Percentiles rank a stretch among this genome's conserved stretches.
Evolutionary conservation across 192 early-diverging fungal species (phyloP).

Genomic region (Linnemannia hyalina): DNA sequence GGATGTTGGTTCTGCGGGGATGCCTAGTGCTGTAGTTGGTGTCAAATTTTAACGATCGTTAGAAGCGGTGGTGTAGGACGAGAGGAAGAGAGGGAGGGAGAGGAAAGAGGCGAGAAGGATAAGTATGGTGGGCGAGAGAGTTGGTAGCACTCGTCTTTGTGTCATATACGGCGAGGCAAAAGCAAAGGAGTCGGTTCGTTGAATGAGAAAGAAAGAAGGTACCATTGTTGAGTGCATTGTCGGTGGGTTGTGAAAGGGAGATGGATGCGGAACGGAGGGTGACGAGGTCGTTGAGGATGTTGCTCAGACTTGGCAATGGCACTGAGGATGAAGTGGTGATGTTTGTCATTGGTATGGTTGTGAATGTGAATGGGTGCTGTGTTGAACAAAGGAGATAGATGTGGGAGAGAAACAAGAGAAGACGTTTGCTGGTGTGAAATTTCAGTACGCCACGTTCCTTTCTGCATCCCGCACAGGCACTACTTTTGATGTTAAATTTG

Average conservation of each 20-base stretch:
- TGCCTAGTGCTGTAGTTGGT: neutral
- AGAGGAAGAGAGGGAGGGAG: neutral
- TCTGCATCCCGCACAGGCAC: neutral
- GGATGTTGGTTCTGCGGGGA: neutral
- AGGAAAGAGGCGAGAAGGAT: neutral
- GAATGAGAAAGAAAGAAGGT: neutral
- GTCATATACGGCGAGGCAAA: neutral
- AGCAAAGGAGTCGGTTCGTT: neutral
- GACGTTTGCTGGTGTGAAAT: no score
- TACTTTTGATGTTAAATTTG: neutral
- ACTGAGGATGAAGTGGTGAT: constrained; percentile 15
- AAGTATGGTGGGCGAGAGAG: no score
- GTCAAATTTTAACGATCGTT: no score
- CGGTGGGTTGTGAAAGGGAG: constrained; percentile 24
- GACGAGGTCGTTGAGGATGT: constrained; percentile 31
- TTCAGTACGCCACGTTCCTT: no score
- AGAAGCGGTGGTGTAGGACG: no score
- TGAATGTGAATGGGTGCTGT: neutral
- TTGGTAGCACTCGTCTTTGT: no score
- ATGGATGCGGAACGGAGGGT: constrained; percentile 19
- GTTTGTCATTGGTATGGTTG: neutral
- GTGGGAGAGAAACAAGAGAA: no score
- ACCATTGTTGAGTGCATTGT: constrained; percentile 9
- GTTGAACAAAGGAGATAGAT: no score
- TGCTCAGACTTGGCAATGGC: constrained; percentile 27